Base-by-base conservation (phyloP, 179 eudicot genomes). In the Silene noctiflora region DNA sequence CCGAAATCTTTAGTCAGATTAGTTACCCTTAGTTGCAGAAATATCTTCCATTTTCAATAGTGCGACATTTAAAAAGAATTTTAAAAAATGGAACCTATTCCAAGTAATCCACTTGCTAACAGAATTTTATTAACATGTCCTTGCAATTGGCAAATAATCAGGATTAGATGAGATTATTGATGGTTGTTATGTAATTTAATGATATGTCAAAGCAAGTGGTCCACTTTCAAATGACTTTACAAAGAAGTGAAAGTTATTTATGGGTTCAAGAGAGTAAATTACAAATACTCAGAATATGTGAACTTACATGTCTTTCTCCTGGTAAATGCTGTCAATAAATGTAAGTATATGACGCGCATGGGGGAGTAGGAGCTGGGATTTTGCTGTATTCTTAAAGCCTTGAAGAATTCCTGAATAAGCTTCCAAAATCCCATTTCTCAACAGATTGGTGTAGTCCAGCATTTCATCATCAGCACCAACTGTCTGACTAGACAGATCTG, bases 331-430 rank as follows among this genome's bases (percentile, higher is more conserved):
- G 80, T 93, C 97, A 73, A 95, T 74, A 82, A 93, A 95, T 79
- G 91, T 91, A 75, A 95, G 88, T 64, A 95, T 91, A 75, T 89
- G 95, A n/a, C 87, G 93, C 21, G 97, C 96, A 79, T 89, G 85
- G 48, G 97, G 93, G 58, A 91, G 78, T 71, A 95, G 77, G 63
- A 91, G 80, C 78, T 91, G 97, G 67, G 97, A 83, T 80, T 91
- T 93, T 12, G 96, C 86, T 53, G 99, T 86, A 71, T 84, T 91
- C 83, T 93, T 95, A 79, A 95, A 93, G 21, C 99, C 99, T 86
- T 92, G 99, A 48, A 95, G 88, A 74, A 93, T 91, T 62, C 94
- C 97, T 21, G 97, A 95, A 84, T 91, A 95, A 31, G 97, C 99
- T 83, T 93, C 99, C 84, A 91, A 81, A 71, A 95, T 93, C 19